A percentile compares a stretch with the other conserved stretches of the same genome.
Conservation (phyloP, 106 monocot genomes). For the Triglochin maritima region DNA sequence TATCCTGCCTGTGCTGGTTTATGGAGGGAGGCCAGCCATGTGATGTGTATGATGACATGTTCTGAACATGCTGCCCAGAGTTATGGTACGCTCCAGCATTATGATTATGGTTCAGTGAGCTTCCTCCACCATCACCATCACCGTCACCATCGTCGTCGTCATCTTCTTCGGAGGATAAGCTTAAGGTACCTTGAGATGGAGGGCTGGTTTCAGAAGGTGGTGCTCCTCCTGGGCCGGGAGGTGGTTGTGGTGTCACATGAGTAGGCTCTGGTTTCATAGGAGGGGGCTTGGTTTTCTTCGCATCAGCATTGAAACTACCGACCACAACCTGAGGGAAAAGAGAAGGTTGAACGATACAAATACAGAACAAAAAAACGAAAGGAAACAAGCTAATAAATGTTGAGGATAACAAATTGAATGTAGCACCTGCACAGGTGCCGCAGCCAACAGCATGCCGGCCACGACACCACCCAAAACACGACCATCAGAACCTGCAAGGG, state of each 20-base stretch:
- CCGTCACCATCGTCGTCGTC: background rate
- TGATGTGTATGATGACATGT: conserved; percentile 4
- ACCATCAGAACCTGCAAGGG: conserved; percentile 74
- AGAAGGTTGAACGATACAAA: background rate
- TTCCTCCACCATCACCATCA: background rate
- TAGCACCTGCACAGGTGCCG: conserved; percentile 65
- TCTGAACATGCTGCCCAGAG: conserved; percentile 1
- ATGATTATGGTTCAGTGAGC: background rate
- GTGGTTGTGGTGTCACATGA: conserved; percentile 17
- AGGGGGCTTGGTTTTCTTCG: conserved; percentile 40
- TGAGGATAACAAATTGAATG: background rate
- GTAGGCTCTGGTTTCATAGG: conserved; percentile 13
- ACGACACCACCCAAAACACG: conserved; percentile 84
- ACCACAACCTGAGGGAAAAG: conserved; percentile 48
- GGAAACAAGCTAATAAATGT: background rate
- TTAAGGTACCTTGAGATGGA: conserved; percentile 51
- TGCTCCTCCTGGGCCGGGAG: conserved; percentile 28
- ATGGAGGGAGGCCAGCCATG: background rate
- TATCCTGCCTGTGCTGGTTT: conserved; percentile 5
- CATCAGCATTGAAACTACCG: conserved; percentile 71
- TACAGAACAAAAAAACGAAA: background rate
- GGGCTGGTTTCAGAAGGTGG: conserved; percentile 29
- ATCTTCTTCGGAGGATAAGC: conserved; percentile 45
- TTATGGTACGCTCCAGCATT: conserved; percentile 1
- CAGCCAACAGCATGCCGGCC: conserved; percentile 78